phyloP scores from a whole-genome alignment of 75 land plant species.

The Cryptomeria japonica region DNA sequence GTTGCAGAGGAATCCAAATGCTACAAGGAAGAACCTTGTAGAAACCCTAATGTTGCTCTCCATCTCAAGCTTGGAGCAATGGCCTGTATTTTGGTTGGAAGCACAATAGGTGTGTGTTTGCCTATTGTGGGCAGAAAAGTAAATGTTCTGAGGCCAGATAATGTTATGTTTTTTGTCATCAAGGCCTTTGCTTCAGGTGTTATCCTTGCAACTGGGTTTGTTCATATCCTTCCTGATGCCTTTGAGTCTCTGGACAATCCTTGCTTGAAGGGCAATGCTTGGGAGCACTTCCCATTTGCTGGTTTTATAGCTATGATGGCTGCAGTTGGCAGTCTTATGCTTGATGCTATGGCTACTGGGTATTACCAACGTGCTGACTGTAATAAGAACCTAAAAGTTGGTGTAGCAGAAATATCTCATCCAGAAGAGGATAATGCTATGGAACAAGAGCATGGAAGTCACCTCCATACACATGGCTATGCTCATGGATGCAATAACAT shows the following conservation, averaged over 20 bases:
- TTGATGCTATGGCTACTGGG: conserved; percentile 44
- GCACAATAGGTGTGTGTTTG: conserved; percentile 40
- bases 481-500: neutral
- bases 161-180: conserved; percentile 35
- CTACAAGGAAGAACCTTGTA: neutral
- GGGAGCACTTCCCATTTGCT: conserved; percentile 56
- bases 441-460: neutral
- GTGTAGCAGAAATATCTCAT: neutral
- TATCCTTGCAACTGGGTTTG: conserved; percentile 60
- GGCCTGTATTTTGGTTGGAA: conserved; percentile 29
- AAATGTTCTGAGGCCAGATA: conserved; percentile 24
- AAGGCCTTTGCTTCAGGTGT: conserved; percentile 71
- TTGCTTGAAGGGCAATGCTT: conserved; percentile 39
- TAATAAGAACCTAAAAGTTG: neutral
- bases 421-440: neutral
- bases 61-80: conserved; percentile 34
- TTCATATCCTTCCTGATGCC: conserved; percentile 63
- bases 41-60: conserved; percentile 21
- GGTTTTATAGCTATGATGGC: conserved; percentile 72
- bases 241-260: conserved; percentile 19
- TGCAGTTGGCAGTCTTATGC: conserved; percentile 38
- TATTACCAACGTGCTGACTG: conserved; percentile 22
- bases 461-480: neutral
- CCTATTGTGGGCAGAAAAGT: conserved; percentile 35
- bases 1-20: conserved; percentile 2